Evolutionary conservation across 2,329 filamentous ascomycete genomes (phyloP).

Genomic region (Xylaria arbuscula): DNA sequence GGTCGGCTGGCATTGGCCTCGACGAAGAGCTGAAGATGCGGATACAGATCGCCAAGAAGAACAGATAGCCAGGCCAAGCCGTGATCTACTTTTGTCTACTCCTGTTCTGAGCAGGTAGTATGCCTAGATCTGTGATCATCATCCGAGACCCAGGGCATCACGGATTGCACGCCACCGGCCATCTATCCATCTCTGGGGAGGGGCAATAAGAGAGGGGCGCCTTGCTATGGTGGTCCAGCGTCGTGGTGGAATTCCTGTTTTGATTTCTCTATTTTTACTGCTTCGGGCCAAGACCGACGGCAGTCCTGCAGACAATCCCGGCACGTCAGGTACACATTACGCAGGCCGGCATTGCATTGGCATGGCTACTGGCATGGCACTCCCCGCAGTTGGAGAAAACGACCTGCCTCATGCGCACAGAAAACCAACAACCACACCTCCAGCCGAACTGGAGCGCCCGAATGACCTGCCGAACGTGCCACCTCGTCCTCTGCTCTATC

Average conservation of each 20-base stretch:
- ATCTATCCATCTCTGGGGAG: too few species aligned
- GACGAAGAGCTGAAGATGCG: not conserved
- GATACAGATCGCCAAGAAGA: conserved; percentile 4
- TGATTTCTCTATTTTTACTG: not conserved
- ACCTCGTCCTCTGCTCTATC: conserved; percentile 11
- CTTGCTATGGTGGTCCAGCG: not conserved
- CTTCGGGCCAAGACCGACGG: not conserved
- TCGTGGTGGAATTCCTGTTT: conserved; percentile 23
- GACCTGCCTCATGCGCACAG: conserved; percentile 30
- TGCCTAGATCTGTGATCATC: not conserved
- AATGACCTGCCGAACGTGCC: conserved; percentile 28
- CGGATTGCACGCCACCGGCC: not conserved
- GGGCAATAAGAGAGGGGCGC: not conserved
- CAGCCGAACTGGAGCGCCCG: conserved; percentile 19
- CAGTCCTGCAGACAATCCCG: conserved; percentile 25
- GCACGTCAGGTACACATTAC: conserved; percentile 32
- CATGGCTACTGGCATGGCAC: conserved; percentile 9
- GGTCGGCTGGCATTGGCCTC: not conserved
- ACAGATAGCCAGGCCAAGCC: not conserved
- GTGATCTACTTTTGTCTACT: not conserved
- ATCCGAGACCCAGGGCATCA: not conserved
- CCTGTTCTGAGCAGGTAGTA: not conserved
- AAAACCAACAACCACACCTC: conserved; percentile 20
- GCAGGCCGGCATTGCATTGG: conserved; percentile 15
- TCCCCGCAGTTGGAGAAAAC: conserved; percentile 34